These are phyloP conservation scores for Solanum hybrid DNA, from an alignment of 305 asterid species.

Conservation along the genomic window DNA sequence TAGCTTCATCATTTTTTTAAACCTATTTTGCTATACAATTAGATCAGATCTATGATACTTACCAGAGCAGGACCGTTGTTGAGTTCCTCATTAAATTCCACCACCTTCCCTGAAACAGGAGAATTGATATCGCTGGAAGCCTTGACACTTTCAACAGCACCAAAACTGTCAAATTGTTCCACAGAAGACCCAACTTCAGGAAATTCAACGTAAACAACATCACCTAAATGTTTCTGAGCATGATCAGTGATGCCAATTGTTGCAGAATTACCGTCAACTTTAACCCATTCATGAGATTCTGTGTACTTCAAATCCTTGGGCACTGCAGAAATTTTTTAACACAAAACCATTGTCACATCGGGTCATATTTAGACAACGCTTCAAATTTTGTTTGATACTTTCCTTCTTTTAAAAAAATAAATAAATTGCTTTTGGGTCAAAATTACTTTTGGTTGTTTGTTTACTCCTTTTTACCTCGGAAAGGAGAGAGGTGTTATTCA, in stretches of 20 bases:
- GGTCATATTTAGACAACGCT: not conserved
- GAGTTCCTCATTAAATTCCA: conserved; percentile 64
- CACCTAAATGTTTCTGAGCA: conserved; percentile 93
- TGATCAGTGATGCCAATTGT: conserved; percentile 87
- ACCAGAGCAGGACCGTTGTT: conserved; percentile 71
- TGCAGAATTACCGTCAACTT: conserved; percentile 69
- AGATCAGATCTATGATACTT: conserved; percentile 18
- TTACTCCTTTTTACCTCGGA: not conserved
- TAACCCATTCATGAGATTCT: conserved; percentile 91
- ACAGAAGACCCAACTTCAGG: conserved; percentile 72
- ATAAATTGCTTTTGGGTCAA: not conserved
- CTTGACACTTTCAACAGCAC: conserved; percentile 96
- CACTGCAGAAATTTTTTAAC: conserved; percentile 31
- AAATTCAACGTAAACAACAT: conserved; percentile 76
- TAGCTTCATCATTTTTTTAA: not conserved
- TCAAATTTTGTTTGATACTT: not conserved
- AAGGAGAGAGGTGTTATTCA: not conserved
- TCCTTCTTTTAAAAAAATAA: not conserved
- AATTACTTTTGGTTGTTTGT: not conserved
- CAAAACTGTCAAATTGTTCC: conserved; percentile 61
- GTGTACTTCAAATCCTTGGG: conserved; percentile 79
- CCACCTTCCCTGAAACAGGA: conserved; percentile 86
- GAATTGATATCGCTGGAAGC: conserved; percentile 90
- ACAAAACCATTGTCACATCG: not conserved
- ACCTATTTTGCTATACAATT: not conserved